A percentile compares a stretch with the other conserved stretches of the same genome.
phyloP scores from a whole-genome alignment of 2,329 filamentous ascomycete species.

The Tolypocladium cylindrosporum region DNA sequence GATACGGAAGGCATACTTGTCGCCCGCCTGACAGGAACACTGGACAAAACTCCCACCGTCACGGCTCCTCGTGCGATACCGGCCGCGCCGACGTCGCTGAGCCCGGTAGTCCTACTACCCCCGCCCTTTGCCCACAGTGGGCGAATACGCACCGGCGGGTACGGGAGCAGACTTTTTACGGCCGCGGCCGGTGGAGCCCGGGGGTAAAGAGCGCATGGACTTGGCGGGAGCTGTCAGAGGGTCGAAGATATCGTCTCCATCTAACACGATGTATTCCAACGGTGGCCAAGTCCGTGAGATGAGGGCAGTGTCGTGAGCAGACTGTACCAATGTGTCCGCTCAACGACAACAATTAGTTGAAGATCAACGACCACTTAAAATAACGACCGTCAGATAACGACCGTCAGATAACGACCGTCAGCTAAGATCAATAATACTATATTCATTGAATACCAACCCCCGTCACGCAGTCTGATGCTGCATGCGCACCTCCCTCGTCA shows the following conservation, averaged over 20 bases:
- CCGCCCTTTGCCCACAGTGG: too few relatives aligned
- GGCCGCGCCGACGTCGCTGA: too few relatives aligned
- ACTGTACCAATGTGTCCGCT: background rate
- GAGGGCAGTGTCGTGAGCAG: background rate
- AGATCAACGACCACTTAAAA: background rate
- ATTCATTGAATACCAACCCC: background rate
- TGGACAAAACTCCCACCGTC: too few relatives aligned
- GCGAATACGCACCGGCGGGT: too few relatives aligned
- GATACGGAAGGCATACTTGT: background rate
- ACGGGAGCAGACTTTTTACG: too few relatives aligned
- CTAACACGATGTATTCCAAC: background rate
- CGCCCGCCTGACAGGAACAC: too few relatives aligned
- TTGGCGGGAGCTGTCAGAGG: background rate
- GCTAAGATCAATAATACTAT: background rate
- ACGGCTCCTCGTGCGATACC: too few relatives aligned
- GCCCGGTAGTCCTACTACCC: too few relatives aligned
- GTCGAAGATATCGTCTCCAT: background rate
- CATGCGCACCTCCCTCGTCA: slow-evolving; percentile 5
- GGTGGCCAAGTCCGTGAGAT: background rate
- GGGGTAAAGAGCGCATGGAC: too few relatives aligned
- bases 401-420: background rate
- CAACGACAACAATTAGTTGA: background rate
- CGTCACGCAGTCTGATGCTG: background rate
- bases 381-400: background rate
- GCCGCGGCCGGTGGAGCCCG: too few relatives aligned